Base-by-base conservation (phyloP, 768 basidiomycete species). In the Lentinula guzmanii region DNA sequence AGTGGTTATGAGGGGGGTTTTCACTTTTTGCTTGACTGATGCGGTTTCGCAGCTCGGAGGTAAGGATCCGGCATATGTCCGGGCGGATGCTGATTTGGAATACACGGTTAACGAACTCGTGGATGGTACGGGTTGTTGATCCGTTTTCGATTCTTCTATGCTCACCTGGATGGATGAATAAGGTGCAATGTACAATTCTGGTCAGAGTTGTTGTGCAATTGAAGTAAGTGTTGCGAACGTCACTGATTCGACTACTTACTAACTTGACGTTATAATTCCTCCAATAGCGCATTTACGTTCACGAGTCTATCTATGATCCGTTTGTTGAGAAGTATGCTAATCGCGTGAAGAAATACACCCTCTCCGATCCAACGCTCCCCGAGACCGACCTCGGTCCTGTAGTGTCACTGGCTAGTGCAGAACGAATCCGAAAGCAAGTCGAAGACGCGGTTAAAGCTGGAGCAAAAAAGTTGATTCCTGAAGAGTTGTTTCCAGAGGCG, bases 11-110 rank as follows among this genome's bases (percentile, higher is more conserved):
- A 7, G 51, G n/a, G 58, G 53, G 7, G 52, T 34, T 7, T 28
- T 35, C 1, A 39, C 41, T 35, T 41, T 24, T n/a, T 41, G 5
- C 28, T 10, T 41, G 10, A 18, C 55, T 55, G 62, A 56, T 65
- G 3, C 9, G 16, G 28, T 28, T 43, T 18, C 52, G 18, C 65
- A 93, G 90, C 85, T 99, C 15, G 97, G 97, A 1, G 97, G 97
- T 1, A 98, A 99, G 73, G 97, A 99, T 69, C 94, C 97, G 2
- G 97, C 96, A 2, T 99, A 98, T 69, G 95, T 99, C 5, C 79
- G 94, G 24, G 75, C 83, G 2, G 96, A 98, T 71, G 93, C 90
- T 0, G 86, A 97, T 73, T 68, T 97, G 1, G 82, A 84, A 10
- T 98, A 90, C 67, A 89, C 94, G 0, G 87, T 86, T 11, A 81